Base-by-base conservation (phyloP, 176 grass and related monocot genomes). In the Carex littledalei region DNA sequence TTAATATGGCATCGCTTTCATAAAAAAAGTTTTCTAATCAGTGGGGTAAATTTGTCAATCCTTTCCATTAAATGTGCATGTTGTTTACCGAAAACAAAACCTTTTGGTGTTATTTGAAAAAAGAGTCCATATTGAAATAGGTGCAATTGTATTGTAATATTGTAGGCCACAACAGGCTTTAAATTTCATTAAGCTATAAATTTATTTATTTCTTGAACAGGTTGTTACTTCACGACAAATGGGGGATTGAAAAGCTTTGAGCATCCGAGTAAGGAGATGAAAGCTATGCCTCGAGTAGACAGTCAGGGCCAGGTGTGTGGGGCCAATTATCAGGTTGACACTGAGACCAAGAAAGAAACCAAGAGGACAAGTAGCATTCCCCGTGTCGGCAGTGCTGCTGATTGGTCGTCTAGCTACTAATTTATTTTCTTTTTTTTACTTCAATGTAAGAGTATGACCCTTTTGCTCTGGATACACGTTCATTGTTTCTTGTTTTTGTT, bases 201-300 rank as follows among this genome's bases (percentile, higher is more conserved):
- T 39, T 55, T 1, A 56, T 1, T 29, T 32, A 24, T 78, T 78
- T 78, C 74, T 32, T 78, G 20, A 56, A 61, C 85, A 97, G 94
- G 94, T 84, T 97, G 92, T 92, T 97, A 94, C 90, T 97, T 94
- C 86, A 97, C 94, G 26, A 94, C 94, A 54, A 90, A 92, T 12
- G 88, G 91, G 15, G 94, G 94, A 31, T 81, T 97, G 85, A 92
- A 94, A 85, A 97, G 92, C 88, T 97, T 90, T 67, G 92, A 97
- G 87, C 92, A 97, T 69, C 94, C 94, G 4, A 69, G 90, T 68
- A 91, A 97, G 72, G 94, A 97, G 87, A 4, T 97, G 79, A 97
- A 97, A 83, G 82, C 94, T 0, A 86, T 97, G 83, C 94, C 92
- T 0, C 85, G 92, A 39, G 92, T 97, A 4, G 91, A 94, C 85